Evolutionary conservation across 345 rosid species (phyloP).

Genomic region (Pistacia atlantica): DNA sequence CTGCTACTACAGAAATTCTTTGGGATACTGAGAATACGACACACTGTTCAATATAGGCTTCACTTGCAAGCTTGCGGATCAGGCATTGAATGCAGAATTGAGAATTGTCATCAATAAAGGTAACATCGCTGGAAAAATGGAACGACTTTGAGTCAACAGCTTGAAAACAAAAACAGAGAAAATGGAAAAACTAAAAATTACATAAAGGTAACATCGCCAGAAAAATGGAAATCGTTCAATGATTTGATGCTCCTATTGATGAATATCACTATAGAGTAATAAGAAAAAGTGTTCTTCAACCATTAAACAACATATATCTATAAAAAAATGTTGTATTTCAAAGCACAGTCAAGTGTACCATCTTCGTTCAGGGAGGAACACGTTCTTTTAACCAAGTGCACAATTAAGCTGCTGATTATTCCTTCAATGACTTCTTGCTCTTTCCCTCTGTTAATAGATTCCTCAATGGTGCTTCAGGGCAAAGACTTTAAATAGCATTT

Average conservation of each 20-base stretch:
- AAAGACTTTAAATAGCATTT: slow-evolving; percentile 12
- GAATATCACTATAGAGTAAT: neutral
- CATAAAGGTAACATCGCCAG: slow-evolving; percentile 7
- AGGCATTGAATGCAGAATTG: slow-evolving; percentile 69
- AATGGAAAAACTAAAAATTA: neutral
- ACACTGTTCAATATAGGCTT: slow-evolving; percentile 72
- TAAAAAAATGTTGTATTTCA: neutral
- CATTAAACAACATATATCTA: neutral
- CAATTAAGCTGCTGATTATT: slow-evolving; percentile 52
- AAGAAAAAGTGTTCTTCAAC: neutral
- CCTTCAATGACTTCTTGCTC: slow-evolving; percentile 60
- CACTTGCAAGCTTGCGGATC: slow-evolving; percentile 77
- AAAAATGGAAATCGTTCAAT: slow-evolving; percentile 1
- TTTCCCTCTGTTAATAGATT: slow-evolving; percentile 51
- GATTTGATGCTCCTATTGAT: neutral
- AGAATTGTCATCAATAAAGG: slow-evolving; percentile 33
- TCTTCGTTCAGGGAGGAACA: slow-evolving; percentile 47
- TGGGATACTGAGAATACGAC: slow-evolving; percentile 65
- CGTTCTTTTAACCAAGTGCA: slow-evolving; percentile 64
- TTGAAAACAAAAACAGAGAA: slow-evolving; percentile 19
- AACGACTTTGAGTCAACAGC: slow-evolving; percentile 34
- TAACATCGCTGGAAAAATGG: neutral
- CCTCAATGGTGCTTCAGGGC: slow-evolving; percentile 58
- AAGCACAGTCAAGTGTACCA: slow-evolving; percentile 32
- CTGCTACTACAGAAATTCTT: slow-evolving; percentile 60